These are phyloP conservation scores for Breviolum minutum DNA, from an alignment of 73 alveolate genomes.

Conservation along the genomic window DNA sequence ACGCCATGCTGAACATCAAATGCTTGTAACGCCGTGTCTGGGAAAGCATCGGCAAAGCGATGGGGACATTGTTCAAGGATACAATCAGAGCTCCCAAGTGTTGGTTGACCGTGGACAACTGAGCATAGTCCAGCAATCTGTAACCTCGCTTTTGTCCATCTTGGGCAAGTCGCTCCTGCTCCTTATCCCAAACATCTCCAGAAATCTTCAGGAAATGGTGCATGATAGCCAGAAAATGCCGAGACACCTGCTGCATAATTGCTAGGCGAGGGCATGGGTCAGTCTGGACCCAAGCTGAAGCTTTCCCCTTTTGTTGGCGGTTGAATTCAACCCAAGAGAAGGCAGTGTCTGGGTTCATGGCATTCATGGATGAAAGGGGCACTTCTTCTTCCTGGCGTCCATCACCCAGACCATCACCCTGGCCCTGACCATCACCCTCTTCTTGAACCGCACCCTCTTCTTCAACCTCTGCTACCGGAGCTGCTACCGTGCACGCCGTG, in stretches of 20 bases:
- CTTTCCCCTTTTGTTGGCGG: background rate
- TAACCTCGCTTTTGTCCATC: background rate
- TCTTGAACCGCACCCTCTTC: background rate
- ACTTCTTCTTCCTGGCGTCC: no score
- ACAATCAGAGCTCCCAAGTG: background rate
- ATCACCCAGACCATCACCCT: no score
- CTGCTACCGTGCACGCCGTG: background rate
- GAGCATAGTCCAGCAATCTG: background rate
- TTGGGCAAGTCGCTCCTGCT: background rate
- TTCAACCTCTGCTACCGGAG: background rate
- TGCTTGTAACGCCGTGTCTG: background rate
- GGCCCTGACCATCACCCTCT: background rate
- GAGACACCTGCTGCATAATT: background rate
- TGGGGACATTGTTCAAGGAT: background rate
- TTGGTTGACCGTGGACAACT: background rate
- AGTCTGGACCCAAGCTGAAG: background rate
- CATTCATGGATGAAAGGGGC: no score
- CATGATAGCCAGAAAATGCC: background rate
- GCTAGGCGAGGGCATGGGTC: background rate
- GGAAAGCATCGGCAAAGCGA: background rate
- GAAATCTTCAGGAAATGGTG: background rate
- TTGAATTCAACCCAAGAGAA: background rate
- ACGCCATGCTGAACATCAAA: background rate
- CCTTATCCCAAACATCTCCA: background rate
- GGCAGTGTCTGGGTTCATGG: background rate